Base-by-base conservation (phyloP, 2,329 filamentous ascomycete species). In the Pyricularia sp. region DNA sequence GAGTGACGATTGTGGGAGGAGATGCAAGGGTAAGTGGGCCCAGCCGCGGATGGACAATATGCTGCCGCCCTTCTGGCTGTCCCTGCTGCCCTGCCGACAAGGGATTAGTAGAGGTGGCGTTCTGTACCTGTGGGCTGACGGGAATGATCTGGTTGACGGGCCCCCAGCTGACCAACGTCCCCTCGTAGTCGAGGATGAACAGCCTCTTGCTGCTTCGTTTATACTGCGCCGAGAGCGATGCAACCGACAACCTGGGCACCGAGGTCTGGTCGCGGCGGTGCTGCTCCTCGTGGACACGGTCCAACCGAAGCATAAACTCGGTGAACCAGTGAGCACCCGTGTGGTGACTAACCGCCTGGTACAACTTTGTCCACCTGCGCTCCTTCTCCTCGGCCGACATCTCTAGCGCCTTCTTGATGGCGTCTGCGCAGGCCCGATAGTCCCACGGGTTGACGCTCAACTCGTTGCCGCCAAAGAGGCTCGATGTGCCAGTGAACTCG, bases 401-500 rank as follows among this genome's bases (percentile, higher is more conserved):
- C 72, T 94, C 91, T 23, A 98, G 82, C 0, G 94, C 93, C 68
- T 86, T 84, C 77, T 91, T 90, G 79, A 98, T 94, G 11, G 93
- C 92, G 36, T 95, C 89, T 67, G 93, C 92, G 74, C 92, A 96
- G 76, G 93, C 88, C 50, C 90, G 87, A 78, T 97, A 97, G 77
- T 97, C 92, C 94, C 94, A 98, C 0, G 94, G 94, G 76, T 98
- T 98, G 74, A 98, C 91, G 0, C 92, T 86, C 17, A 98, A 85
- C 72, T 95, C 91, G 70, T 92, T 88, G 64, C 90, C 88, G 20
- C 88, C 88, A 75, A 98, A 97, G 2, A 98, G 85, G 0, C 92
- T 92, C 0, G 94, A 90, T 70, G 93, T 97, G 28, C 94, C 95
- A 1, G 94, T 97, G 76, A 98, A 98, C 77, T 98, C 94, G 71